A percentile compares a stretch with the other conserved stretches of the same genome.
Conservation (phyloP, 164 flowering plant species). For the Warburgia ugandensis region DNA sequence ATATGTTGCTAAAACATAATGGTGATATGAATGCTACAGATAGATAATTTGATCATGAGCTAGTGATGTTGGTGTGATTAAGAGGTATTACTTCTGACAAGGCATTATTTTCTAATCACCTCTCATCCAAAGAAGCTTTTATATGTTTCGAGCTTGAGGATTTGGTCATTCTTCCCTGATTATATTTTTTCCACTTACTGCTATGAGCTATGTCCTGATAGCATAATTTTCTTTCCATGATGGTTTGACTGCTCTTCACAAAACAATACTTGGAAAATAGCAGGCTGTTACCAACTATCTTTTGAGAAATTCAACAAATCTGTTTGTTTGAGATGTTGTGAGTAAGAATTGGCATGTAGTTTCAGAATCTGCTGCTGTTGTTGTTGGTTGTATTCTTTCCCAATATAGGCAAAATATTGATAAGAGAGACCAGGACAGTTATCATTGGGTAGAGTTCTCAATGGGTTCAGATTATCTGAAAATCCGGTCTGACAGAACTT, state of each 20-base stretch:
- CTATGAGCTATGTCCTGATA: too few species aligned
- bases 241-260: constrained; percentile 86
- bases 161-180: too few species aligned
- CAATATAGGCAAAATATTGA: too few species aligned
- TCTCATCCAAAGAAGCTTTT: neutral
- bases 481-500: too few species aligned
- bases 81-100: neutral
- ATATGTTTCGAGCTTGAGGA: too few species aligned
- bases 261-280: constrained; percentile 71
- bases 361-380: neutral
- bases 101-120: neutral
- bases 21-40: constrained; percentile 73
- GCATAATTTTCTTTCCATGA: constrained; percentile 27
- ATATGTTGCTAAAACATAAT: constrained; percentile 65
- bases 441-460: too few species aligned
- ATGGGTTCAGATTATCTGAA: too few species aligned
- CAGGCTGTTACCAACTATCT: constrained; percentile 83
- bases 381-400: too few species aligned
- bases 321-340: constrained; percentile 73
- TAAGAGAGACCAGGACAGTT: too few species aligned
- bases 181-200: too few species aligned
- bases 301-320: constrained; percentile 83
- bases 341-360: constrained; percentile 18
- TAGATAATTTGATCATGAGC: constrained; percentile 12
- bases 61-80: neutral